phyloP scores from a whole-genome alignment of 2,329 filamentous ascomycete species.

The Pezicula neosporulosa region DNA sequence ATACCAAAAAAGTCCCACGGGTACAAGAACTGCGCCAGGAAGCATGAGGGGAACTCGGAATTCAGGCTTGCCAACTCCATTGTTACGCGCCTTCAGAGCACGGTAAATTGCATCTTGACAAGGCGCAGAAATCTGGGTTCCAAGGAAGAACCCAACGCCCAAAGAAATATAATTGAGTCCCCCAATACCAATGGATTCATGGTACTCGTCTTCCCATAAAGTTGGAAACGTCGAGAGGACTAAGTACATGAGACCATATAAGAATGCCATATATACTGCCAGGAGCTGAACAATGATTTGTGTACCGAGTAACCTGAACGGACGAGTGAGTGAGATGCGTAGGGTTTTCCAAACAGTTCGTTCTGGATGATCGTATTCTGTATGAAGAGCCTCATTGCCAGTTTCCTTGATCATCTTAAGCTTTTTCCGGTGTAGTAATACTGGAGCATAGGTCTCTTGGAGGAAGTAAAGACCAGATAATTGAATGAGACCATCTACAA shows the following conservation, averaged over 20 bases:
- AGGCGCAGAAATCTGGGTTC: conserved; percentile 22
- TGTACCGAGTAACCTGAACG: conserved; percentile 41
- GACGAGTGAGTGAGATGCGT: conserved; percentile 41
- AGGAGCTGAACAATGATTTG: conserved; percentile 50
- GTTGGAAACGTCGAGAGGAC: conserved; percentile 55
- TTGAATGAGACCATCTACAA: conserved; percentile 35
- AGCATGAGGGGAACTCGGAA: conserved; percentile 58
- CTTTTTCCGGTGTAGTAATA: conserved; percentile 40
- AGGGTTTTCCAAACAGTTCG: conserved; percentile 26
- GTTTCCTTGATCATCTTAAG: conserved; percentile 42
- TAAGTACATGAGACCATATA: conserved; percentile 51
- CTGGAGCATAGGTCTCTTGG: conserved; percentile 44
- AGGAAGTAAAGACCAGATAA: conserved; percentile 37
- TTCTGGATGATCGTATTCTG: conserved; percentile 48
- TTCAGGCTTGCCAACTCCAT: conserved; percentile 42
- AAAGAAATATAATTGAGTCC: conserved; percentile 50
- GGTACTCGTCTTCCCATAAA: conserved; percentile 53
- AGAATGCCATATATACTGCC: conserved; percentile 44
- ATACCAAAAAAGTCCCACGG: conserved; percentile 53
- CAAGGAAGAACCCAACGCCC: conserved; percentile 39
- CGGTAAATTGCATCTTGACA: conserved; percentile 42
- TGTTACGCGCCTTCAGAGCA: conserved; percentile 11
- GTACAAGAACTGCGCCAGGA: conserved; percentile 48
- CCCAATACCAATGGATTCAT: conserved; percentile 49
- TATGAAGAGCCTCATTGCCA: conserved; percentile 39